Percentiles rank a stretch among this genome's conserved stretches.
These are phyloP conservation scores for Wickerhamomyces bovis DNA, from an alignment of 805 yeast species.

Conservation along the genomic window DNA sequence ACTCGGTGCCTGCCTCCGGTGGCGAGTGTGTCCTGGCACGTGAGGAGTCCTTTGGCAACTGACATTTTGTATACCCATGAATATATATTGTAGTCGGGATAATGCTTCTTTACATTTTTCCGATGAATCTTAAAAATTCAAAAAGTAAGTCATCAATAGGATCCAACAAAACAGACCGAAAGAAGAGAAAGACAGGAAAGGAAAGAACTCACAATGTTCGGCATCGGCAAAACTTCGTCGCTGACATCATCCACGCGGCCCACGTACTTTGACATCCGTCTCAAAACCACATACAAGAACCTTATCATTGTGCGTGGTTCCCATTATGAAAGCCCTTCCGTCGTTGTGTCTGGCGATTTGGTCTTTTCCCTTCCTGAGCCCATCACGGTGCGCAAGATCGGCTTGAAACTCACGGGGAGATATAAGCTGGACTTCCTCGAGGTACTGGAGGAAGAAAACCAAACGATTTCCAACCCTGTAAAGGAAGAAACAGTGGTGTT, in stretches of 20 bases:
- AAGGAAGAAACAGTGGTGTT: slow-evolving; percentile 53
- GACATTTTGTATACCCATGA: not conserved
- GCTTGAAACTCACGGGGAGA: slow-evolving; percentile 57
- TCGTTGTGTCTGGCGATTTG: slow-evolving; percentile 66
- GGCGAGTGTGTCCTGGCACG: slow-evolving; percentile 53
- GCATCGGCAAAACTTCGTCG: slow-evolving; percentile 16
- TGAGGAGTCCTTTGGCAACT: not conserved
- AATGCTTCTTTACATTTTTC: too few species aligned
- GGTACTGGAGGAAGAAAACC: slow-evolving; percentile 34
- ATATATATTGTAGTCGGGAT: too few species aligned
- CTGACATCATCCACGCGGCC: slow-evolving; percentile 9
- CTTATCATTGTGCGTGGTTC: slow-evolving; percentile 73
- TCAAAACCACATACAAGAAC: slow-evolving; percentile 41
- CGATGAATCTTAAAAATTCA: not conserved
- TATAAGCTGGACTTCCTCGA: slow-evolving; percentile 54
- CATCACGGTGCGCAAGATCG: slow-evolving; percentile 51
- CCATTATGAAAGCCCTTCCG: slow-evolving; percentile 69
- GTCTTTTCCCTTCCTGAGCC: slow-evolving; percentile 69
- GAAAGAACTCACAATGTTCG: slow-evolving; percentile 21
- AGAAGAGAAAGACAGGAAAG: too few species aligned
- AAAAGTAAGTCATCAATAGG: too few species aligned
- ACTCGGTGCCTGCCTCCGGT: slow-evolving; percentile 54
- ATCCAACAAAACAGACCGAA: too few species aligned
- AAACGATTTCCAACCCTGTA: slow-evolving; percentile 32
- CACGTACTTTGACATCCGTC: slow-evolving; percentile 26